Evolutionary conservation across 2,329 filamentous ascomycete genomes (phyloP).

Genomic region (Colletotrichum musicola): DNA sequence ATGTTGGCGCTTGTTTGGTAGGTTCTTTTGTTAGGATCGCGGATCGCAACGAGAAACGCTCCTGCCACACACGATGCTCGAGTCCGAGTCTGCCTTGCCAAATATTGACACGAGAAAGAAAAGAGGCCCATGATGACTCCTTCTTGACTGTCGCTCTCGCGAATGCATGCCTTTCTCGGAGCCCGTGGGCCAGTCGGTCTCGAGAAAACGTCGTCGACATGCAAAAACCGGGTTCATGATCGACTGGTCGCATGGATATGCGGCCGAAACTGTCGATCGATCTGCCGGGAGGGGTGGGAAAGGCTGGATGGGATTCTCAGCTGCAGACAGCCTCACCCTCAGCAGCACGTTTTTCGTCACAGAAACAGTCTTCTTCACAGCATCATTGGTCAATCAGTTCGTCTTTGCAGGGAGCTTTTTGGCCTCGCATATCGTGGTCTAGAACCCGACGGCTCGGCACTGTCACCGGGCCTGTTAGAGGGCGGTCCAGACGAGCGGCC

Average conservation of each 20-base stretch:
- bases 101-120: slow-evolving; percentile 14
- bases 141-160: too few species aligned
- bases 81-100: slow-evolving; percentile 29
- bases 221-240: slow-evolving; percentile 6
- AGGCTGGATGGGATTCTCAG: slow-evolving; percentile 5
- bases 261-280: slow-evolving; percentile 25
- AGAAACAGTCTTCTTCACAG: neutral
- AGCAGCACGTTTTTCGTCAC: slow-evolving; percentile 13
- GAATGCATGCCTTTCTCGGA: too few species aligned
- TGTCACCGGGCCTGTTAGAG: neutral
- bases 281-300: slow-evolving; percentile 7
- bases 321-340: slow-evolving; percentile 29
- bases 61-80: neutral
- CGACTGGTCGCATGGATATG: slow-evolving; percentile 14
- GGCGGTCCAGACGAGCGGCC: neutral
- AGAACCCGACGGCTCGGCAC: neutral
- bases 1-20: neutral
- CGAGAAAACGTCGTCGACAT: neutral
- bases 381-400: slow-evolving; percentile 8
- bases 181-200: too few species aligned
- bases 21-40: neutral
- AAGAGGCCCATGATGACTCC: too few species aligned
- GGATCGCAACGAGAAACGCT: neutral
- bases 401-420: too few species aligned
- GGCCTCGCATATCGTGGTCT: neutral